Conservation (phyloP, 768 basidiomycete genomes). For the Termitomyces sp. region DNA sequence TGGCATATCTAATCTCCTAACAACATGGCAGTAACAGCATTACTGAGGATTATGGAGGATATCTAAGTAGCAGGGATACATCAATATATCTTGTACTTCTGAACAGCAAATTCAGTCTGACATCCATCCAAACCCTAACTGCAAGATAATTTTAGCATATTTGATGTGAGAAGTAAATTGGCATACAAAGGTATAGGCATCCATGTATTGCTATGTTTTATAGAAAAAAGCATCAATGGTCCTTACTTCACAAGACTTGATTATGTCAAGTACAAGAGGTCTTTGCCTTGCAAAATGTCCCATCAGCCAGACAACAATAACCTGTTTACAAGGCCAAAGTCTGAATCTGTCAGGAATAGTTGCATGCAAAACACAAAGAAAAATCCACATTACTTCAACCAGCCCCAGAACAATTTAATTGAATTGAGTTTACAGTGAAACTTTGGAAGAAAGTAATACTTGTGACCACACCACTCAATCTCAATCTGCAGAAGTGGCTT, state of each 20-base stretch:
- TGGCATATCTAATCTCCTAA: too few species aligned
- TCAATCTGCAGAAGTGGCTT: slow-evolving; percentile 13
- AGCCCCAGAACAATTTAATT: slow-evolving; percentile 2
- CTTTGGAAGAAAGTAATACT: background rate
- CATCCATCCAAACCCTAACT: background rate
- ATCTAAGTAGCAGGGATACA: too few species aligned
- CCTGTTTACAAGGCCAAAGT: background rate
- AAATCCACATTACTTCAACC: background rate
- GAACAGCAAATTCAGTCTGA: background rate
- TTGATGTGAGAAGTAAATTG: background rate
- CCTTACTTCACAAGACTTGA: too few species aligned
- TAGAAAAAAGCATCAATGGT: background rate
- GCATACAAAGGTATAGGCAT: too few species aligned
- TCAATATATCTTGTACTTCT: too few species aligned
- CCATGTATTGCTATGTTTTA: too few species aligned
- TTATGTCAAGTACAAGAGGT: too few species aligned
- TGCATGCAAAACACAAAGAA: background rate
- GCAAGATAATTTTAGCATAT: background rate
- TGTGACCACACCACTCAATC: background rate
- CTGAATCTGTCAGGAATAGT: too few species aligned
- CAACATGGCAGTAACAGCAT: too few species aligned
- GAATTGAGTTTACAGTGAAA: background rate
- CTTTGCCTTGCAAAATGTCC: slow-evolving; percentile 8
- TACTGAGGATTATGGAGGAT: too few species aligned
- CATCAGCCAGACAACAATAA: slow-evolving; percentile 4